These are phyloP conservation scores for Lipomyces japonicus DNA, from an alignment of 805 yeast species.

Conservation along the genomic window DNA sequence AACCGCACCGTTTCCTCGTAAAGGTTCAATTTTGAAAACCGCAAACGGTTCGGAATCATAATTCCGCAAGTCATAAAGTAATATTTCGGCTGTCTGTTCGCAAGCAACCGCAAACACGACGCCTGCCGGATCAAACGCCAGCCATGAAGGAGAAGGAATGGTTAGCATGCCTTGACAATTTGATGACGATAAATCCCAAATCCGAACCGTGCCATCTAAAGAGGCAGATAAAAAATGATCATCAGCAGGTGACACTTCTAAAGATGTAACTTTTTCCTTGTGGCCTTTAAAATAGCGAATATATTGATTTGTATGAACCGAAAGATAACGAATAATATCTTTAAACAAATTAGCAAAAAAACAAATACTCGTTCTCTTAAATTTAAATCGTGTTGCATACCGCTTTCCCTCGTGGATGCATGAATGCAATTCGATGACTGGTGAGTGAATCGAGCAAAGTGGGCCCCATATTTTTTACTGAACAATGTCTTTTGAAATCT, in stretches of 20 bases:
- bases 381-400: conserved; percentile 39
- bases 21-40: conserved; percentile 42
- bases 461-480: conserved; percentile 90
- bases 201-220: conserved; percentile 70
- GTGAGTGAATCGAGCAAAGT: conserved; percentile 79
- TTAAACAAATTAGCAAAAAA: conserved; percentile 8
- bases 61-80: conserved; percentile 59
- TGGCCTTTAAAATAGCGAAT: conserved; percentile 87
- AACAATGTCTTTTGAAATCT: conserved; percentile 55
- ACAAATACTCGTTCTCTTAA: neutral
- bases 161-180: conserved; percentile 61
- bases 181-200: conserved; percentile 80
- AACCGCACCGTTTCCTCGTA: conserved; percentile 21
- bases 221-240: conserved; percentile 66
- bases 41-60: conserved; percentile 58
- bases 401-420: conserved; percentile 78
- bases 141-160: conserved; percentile 51
- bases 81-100: conserved; percentile 44
- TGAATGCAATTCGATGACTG: conserved; percentile 67
- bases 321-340: conserved; percentile 59
- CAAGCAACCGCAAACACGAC: conserved; percentile 69
- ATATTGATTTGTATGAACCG: conserved; percentile 72
- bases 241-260: conserved; percentile 68
- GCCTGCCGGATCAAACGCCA: conserved; percentile 83
- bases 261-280: conserved; percentile 63